A percentile compares a stretch with the other conserved stretches of the same genome.
These are phyloP conservation scores for Maudiozyma serrabonitensis DNA, from an alignment of 805 yeast genomes.

Conservation along the genomic window DNA sequence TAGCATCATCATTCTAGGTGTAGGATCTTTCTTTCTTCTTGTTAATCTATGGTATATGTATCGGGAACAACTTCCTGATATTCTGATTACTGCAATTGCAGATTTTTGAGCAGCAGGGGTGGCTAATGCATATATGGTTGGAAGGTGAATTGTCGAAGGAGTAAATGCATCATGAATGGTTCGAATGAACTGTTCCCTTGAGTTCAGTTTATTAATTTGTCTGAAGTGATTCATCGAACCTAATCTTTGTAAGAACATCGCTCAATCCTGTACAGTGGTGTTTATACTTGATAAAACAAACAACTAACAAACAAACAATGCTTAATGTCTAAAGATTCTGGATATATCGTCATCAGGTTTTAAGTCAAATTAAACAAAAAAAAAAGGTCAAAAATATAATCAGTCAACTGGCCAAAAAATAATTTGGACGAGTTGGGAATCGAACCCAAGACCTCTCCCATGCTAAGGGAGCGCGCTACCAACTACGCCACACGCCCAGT, in stretches of 20 bases:
- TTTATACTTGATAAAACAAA: no score
- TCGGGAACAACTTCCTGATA: conserved; percentile 61
- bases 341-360: no score
- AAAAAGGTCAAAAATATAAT: no score
- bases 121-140: conserved; percentile 86
- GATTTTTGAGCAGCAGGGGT: conserved; percentile 65
- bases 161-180: background rate
- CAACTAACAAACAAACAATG: no score
- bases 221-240: background rate
- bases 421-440: conserved; percentile 62
- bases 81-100: conserved; percentile 78
- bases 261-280: no score
- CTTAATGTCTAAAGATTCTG: no score
- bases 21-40: conserved; percentile 26
- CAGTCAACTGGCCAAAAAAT: conserved; percentile 15
- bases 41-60: conserved; percentile 42
- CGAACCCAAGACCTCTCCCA: conserved; percentile 43
- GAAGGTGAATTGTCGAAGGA: conserved; percentile 17
- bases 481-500: conserved; percentile 72
- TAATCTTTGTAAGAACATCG: background rate
- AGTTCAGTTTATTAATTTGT: background rate
- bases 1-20: conserved; percentile 47
- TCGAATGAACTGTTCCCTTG: background rate
- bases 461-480: conserved; percentile 78
- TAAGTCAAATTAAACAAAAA: no score